phyloP scores from a whole-genome alignment of 768 basidiomycete genomes.

The Pleurotus cornucopiae region DNA sequence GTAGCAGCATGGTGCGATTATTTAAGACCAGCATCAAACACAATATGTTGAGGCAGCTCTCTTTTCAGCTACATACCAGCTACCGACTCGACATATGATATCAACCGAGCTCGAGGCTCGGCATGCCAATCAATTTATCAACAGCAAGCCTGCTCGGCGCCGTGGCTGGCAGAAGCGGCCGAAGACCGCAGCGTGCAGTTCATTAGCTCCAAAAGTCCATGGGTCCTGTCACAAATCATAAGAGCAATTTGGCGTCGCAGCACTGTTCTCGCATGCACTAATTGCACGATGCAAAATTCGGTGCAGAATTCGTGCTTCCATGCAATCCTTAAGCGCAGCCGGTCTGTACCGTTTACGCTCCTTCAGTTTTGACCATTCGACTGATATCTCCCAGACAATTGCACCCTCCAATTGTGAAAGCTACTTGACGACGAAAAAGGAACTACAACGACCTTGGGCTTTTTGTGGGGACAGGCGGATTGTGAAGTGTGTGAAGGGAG shows the following conservation, averaged over 20 bases:
- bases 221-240: constrained; percentile 6
- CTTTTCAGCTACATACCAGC: background rate
- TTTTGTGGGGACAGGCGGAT: background rate
- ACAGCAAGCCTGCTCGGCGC: background rate
- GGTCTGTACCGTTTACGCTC: background rate
- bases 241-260: constrained; percentile 4
- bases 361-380: background rate
- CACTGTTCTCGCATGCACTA: constrained; percentile 6
- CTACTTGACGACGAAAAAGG: constrained; percentile 1
- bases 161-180: constrained; percentile 5
- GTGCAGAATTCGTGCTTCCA: background rate
- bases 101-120: background rate
- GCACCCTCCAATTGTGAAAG: background rate
- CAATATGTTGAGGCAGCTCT: background rate
- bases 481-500: constrained; percentile 8
- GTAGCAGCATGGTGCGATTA: background rate
- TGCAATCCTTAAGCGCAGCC: background rate
- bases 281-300: background rate
- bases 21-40: background rate
- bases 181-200: background rate
- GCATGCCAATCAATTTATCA: background rate
- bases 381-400: background rate
- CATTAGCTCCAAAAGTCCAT: constrained; percentile 5
- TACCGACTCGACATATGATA: background rate
- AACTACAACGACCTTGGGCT: background rate